Base-by-base conservation (phyloP, 345 rosid genomes). In the Noccaea caerulescens region DNA sequence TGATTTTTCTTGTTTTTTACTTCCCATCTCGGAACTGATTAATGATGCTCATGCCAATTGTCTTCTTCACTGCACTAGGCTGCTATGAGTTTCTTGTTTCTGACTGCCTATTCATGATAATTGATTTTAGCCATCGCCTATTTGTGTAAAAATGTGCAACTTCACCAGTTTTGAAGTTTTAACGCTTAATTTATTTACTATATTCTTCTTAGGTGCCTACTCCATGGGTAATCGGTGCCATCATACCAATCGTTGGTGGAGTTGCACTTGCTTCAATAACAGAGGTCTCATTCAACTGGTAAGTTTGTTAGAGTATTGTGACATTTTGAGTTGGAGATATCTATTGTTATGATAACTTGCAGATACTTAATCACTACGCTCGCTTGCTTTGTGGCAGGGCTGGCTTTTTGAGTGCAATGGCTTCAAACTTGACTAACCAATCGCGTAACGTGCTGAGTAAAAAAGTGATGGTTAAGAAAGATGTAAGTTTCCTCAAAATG, bases 261-360 rank as follows among this genome's bases (percentile, higher is more conserved):
- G 99, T 94, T 67, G 96, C 83, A 5, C 90, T 94, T 77, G 99
- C 99, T 64, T 94, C 99, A 39, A 81, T 84, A 7, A 89, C 96
- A 10, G 98, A 94, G 83, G 92, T 83, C 49, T 91, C 99, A 52
- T 94, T 94, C 64, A 94, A 94, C 77, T 94, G 99, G 99, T 91
- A 77, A 73, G 80, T 34, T 66, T 52, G 7, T 66, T 8, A 1
- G 14, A 70, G 23, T 36, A 53, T 33, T 14, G 13, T 60, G 8
- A 38, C 47, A 38, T 50, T 27, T 27, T 33, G 23, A 33, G 39
- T 20, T 33, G 13, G 13, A 11, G 7, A 16, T 41, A n/a, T 43
- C 42, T 49, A 9, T 53, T 49, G 56, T 3, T 38, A 27, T 72
- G 32, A 67, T 43, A 6, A 47, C 69, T 57, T 37, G 49, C 12